Evolutionary conservation across 345 rosid genomes (phyloP).

Genomic region (Boechera retrofracta): DNA sequence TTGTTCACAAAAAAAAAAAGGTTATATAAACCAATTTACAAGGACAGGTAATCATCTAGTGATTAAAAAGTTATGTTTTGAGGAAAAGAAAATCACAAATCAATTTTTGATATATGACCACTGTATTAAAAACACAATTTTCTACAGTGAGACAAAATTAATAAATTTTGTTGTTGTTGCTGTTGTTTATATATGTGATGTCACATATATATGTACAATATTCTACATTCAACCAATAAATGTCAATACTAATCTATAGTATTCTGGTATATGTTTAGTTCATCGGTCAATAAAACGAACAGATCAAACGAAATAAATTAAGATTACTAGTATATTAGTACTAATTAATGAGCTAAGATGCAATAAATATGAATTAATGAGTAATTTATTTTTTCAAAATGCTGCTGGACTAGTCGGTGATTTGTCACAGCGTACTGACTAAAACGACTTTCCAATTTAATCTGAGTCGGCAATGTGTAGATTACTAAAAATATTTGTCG

Average conservation of each 20-base stretch:
- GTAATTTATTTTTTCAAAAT: slow-evolving; percentile 10
- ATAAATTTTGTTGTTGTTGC: not conserved
- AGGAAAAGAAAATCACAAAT: not conserved
- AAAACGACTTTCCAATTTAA: slow-evolving; percentile 36
- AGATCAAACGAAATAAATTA: slow-evolving; percentile 28
- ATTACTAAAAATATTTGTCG: slow-evolving; percentile 11
- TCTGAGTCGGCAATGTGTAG: slow-evolving; percentile 44
- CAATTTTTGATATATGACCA: not conserved
- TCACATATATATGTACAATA: not conserved
- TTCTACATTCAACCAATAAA: not conserved
- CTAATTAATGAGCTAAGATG: slow-evolving; percentile 8
- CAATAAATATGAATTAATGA: not conserved
- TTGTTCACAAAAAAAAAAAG: too few relatives aligned
- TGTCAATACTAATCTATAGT: not conserved
- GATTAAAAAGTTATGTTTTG: not conserved
- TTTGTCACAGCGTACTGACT: slow-evolving; percentile 35
- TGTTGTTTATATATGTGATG: slow-evolving; percentile 18
- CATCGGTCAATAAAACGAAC: slow-evolving; percentile 38
- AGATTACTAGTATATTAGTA: not conserved
- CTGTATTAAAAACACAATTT: not conserved
- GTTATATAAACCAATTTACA: slow-evolving; percentile 10
- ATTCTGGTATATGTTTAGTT: not conserved
- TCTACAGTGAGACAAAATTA: too few relatives aligned
- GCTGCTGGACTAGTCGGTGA: slow-evolving; percentile 39
- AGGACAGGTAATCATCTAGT: not conserved